phyloP scores from a whole-genome alignment of 169 alveolate species.

The Cryptosporidium parvum region DNA sequence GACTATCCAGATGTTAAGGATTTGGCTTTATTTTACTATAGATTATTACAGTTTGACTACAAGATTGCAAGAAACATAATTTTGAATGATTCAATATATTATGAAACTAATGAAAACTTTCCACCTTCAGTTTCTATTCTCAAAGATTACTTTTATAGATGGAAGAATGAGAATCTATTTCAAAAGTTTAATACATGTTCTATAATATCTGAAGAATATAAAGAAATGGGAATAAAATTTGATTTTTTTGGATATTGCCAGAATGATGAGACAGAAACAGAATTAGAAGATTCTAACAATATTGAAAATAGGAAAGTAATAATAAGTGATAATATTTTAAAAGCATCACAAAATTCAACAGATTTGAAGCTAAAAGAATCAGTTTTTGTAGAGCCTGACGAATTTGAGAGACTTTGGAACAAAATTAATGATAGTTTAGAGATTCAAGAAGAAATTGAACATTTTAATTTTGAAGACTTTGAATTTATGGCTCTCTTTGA shows the following conservation, averaged over 20 bases:
- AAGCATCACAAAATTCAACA: not conserved
- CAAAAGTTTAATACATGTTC: conserved; percentile 34
- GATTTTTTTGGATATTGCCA: conserved; percentile 27
- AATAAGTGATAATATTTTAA: not conserved
- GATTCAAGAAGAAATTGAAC: not conserved
- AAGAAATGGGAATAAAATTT: conserved; percentile 7
- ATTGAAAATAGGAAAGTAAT: not conserved
- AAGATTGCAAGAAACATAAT: conserved; percentile 26
- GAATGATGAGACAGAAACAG: not conserved
- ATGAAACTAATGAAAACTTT: not conserved
- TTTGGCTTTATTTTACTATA: conserved; percentile 67
- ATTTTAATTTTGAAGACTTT: not conserved
- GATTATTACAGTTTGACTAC: conserved; percentile 42
- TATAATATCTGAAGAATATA: not conserved
- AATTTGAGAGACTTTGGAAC: conserved; percentile 49
- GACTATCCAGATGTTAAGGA: conserved; percentile 69
- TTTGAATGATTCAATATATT: not conserved
- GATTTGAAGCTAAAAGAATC: not conserved
- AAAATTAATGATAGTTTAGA: not conserved
- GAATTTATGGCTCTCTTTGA: conserved; percentile 24
- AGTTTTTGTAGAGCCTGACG: conserved; percentile 16
- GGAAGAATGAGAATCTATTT: conserved; percentile 23
- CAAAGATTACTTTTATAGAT: conserved; percentile 21
- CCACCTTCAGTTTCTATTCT: conserved; percentile 23
- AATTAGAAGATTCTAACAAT: not conserved